A percentile compares a stretch with the other conserved stretches of the same genome.
phyloP scores from a whole-genome alignment of 441 rosid genomes.

The Dalechampia spathulata region DNA sequence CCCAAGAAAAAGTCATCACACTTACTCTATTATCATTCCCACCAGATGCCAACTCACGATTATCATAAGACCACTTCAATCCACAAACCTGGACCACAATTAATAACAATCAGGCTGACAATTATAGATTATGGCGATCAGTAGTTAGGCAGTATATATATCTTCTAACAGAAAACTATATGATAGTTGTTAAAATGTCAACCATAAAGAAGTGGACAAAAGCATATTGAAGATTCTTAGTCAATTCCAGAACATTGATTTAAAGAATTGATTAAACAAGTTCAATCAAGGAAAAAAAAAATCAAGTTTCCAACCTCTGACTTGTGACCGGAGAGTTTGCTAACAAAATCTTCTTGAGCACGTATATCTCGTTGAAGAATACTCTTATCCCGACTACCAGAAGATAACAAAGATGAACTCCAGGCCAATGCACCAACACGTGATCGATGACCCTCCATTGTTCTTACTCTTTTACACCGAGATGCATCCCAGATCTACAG shows the following conservation, averaged over 20 bases:
- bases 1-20: conserved; percentile 5
- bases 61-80: conserved; percentile 92
- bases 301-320: conserved; percentile 60
- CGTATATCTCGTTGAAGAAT: conserved; percentile 86
- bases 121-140: too few species aligned
- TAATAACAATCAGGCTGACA: too few species aligned
- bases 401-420: conserved; percentile 74
- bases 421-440: conserved; percentile 96
- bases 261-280: too few species aligned
- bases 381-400: conserved; percentile 94
- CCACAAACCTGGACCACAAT: conserved; percentile 65
- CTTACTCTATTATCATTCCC: conserved; percentile 91
- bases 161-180: too few species aligned
- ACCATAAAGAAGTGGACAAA: too few species aligned
- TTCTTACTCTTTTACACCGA: conserved; percentile 68
- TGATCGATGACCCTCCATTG: conserved; percentile 90
- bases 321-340: conserved; percentile 85
- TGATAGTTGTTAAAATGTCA: too few species aligned
- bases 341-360: conserved; percentile 67
- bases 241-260: too few species aligned
- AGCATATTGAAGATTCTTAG: too few species aligned
- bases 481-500: conserved; percentile 89
- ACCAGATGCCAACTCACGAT: conserved; percentile 91
- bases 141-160: neutral
- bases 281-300: too few species aligned